phyloP scores from a whole-genome alignment of 2,329 filamentous ascomycete genomes.

The Trichoderma hamatum region DNA sequence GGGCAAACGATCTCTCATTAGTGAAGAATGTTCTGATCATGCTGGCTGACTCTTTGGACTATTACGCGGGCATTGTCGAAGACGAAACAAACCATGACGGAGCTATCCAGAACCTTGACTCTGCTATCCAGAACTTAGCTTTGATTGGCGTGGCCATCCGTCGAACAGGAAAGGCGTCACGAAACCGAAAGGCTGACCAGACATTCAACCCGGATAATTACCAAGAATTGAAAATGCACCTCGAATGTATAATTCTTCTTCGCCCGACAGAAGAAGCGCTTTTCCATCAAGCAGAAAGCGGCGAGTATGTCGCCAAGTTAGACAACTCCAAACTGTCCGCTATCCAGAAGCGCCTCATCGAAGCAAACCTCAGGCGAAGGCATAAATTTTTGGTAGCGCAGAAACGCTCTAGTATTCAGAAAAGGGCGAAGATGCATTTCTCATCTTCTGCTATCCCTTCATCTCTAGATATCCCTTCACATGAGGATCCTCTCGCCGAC shows the following conservation, averaged over 20 bases:
- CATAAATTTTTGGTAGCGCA: slow-evolving; percentile 1
- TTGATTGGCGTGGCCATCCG: slow-evolving; percentile 21
- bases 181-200: not conserved
- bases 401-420: not conserved
- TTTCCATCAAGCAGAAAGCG: not conserved
- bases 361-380: not conserved
- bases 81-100: too few relatives aligned
- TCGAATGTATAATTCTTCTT: slow-evolving; percentile 1
- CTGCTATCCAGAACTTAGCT: slow-evolving; percentile 22
- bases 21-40: slow-evolving; percentile 18
- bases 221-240: not conserved
- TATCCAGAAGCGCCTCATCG: not conserved
- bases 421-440: not conserved
- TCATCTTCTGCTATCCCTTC: not conserved
- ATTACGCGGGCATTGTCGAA: not conserved
- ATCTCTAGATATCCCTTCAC: not conserved
- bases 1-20: slow-evolving; percentile 16
- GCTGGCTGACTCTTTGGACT: not conserved
- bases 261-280: not conserved
- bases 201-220: slow-evolving; percentile 1
- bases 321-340: not conserved
- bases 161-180: slow-evolving; percentile 12
- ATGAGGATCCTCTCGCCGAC: not conserved
- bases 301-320: not conserved
- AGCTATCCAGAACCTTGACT: slow-evolving; percentile 4